phyloP scores from a whole-genome alignment of 164 flowering plant species.

The Vitis amurensis region DNA sequence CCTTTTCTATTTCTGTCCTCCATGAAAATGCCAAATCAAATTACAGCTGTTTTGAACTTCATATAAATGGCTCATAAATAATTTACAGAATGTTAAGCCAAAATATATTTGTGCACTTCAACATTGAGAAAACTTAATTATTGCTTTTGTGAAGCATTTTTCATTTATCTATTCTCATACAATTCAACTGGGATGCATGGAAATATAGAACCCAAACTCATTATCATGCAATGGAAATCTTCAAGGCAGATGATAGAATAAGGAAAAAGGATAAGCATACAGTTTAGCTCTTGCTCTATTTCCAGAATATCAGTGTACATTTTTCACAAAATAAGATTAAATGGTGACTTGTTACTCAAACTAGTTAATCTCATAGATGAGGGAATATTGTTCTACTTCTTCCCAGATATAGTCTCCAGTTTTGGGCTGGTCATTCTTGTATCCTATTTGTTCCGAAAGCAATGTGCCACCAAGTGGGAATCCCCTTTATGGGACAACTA shows the following conservation, averaged over 20 bases:
- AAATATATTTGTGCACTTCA: not conserved
- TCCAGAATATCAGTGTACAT: no score
- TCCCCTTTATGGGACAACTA: no score
- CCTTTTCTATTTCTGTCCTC: constrained; percentile 70
- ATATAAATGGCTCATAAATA: not conserved
- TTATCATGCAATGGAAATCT: not conserved
- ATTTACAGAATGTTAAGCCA: no score
- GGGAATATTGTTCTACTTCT: not conserved
- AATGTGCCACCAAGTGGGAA: not conserved
- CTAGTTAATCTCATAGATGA: not conserved
- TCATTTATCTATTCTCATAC: not conserved
- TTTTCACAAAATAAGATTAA: not conserved
- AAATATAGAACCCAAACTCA: not conserved
- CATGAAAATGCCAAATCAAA: not conserved
- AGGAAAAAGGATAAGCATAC: no score
- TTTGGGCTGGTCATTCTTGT: not conserved
- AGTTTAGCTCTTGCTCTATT: no score
- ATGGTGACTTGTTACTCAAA: not conserved
- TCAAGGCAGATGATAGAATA: not conserved
- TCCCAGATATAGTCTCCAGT: not conserved
- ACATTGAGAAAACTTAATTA: not conserved
- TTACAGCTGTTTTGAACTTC: not conserved
- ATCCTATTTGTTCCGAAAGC: not conserved
- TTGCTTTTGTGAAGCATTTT: not conserved
- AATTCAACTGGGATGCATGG: not conserved